Conservation (phyloP, 2,329 filamentous ascomycete genomes). For the Epicoccum nigrum region DNA sequence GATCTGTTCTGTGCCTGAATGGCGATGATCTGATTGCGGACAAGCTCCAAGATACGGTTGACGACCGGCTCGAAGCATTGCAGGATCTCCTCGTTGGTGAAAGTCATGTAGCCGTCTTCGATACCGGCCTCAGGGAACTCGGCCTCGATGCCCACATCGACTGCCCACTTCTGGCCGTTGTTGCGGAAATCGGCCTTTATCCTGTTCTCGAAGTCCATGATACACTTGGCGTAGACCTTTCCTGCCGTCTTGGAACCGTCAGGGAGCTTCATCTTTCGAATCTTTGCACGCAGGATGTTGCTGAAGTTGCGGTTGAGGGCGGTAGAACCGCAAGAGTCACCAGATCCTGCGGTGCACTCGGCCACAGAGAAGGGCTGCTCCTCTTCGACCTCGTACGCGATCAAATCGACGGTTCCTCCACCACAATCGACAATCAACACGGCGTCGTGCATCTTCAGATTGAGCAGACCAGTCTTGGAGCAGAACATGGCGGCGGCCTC, state of each 20-base stretch:
- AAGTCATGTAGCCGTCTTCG: slow-evolving; percentile 99
- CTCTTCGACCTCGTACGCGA: slow-evolving; percentile 97
- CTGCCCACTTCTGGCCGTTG: slow-evolving; percentile 98
- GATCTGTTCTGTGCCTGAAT: slow-evolving; percentile 96
- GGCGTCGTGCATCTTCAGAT: slow-evolving; percentile 98
- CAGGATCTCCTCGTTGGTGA: slow-evolving; percentile 98
- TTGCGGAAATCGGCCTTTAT: slow-evolving; percentile 99
- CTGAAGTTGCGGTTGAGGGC: slow-evolving; percentile 97
- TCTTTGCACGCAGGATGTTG: slow-evolving; percentile 96
- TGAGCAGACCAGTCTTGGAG: slow-evolving; percentile 92
- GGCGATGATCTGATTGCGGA: slow-evolving; percentile 97
- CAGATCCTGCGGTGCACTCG: slow-evolving; percentile 95
- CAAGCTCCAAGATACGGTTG: slow-evolving; percentile 93
- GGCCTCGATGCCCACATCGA: slow-evolving; percentile 97
- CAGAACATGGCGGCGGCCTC: slow-evolving; percentile 98
- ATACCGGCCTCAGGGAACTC: slow-evolving; percentile 98
- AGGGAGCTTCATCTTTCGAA: slow-evolving; percentile 98
- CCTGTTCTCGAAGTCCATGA: slow-evolving; percentile 99
- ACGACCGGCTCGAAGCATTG: slow-evolving; percentile 99
- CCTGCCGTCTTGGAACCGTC: slow-evolving; percentile 97
- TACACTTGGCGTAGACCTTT: slow-evolving; percentile 97
- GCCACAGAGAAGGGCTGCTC: slow-evolving; percentile 96
- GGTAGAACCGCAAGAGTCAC: slow-evolving; percentile 97
- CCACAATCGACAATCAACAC: slow-evolving; percentile 97
- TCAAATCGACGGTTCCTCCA: slow-evolving; percentile 97